A percentile compares a stretch with the other conserved stretches of the same genome.
These are phyloP conservation scores for Fusarium keratoplasticum DNA, from an alignment of 2,329 filamentous ascomycete species.

Conservation along the genomic window DNA sequence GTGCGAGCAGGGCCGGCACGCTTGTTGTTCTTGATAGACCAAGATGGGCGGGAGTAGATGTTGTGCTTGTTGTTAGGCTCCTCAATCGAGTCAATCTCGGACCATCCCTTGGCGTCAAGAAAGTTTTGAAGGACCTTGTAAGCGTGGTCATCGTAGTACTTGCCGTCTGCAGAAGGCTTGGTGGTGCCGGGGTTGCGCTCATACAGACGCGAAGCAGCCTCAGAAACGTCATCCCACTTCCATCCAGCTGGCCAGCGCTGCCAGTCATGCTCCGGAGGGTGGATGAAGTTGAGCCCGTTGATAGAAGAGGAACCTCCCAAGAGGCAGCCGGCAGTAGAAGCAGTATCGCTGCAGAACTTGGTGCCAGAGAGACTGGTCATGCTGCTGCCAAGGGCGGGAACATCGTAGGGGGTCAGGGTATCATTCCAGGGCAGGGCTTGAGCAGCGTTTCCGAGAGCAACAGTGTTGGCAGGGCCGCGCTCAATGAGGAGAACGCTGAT, in stretches of 20 bases:
- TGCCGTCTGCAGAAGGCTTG: conserved; percentile 73
- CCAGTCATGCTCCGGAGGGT: conserved; percentile 41
- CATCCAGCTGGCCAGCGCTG: conserved; percentile 42
- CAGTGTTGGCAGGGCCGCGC: conserved; percentile 43
- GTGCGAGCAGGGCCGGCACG: conserved; percentile 77
- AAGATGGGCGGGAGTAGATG: conserved; percentile 73
- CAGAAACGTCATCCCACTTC: conserved; percentile 36
- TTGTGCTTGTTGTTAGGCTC: conserved; percentile 73
- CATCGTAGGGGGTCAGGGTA: conserved; percentile 39
- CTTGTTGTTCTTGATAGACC: conserved; percentile 75
- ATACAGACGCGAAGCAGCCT: conserved; percentile 40
- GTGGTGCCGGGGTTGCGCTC: conserved; percentile 68
- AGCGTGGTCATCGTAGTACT: conserved; percentile 73
- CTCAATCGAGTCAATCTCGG: conserved; percentile 71
- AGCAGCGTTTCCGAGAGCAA: conserved; percentile 34
- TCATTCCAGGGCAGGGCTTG: conserved; percentile 40
- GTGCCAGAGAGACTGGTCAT: conserved; percentile 37
- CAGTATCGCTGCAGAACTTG: conserved; percentile 43
- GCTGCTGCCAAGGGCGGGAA: conserved; percentile 42
- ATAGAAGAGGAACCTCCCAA: conserved; percentile 43
- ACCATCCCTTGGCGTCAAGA: conserved; percentile 71
- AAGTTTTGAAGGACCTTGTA: conserved; percentile 71
- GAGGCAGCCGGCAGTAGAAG: conserved; percentile 41
- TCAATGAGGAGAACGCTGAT: conserved; percentile 43
- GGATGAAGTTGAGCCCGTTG: conserved; percentile 45